phyloP scores from a whole-genome alignment of 148 eudicot genomes.

The Bassia scoparia region DNA sequence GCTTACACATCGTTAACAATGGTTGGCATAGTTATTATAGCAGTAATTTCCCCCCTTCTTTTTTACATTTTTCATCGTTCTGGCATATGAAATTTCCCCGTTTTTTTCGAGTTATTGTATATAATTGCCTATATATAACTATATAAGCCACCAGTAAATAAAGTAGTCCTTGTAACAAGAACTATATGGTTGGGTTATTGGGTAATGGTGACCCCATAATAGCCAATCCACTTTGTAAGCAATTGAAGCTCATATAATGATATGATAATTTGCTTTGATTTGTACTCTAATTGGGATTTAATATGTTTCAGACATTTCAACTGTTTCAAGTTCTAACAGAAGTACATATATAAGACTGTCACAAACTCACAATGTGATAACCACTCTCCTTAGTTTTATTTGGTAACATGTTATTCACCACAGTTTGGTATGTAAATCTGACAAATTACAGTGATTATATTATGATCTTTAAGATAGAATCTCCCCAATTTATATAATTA shows the following conservation, averaged over 20 bases:
- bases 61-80: not conserved
- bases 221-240: not conserved
- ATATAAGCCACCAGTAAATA: conserved; percentile 21
- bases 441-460: too few species aligned
- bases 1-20: conserved; percentile 8
- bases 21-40: conserved; percentile 13
- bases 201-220: conserved; percentile 32
- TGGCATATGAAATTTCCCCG: not conserved
- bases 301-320: not conserved
- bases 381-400: too few species aligned
- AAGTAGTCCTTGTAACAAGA: conserved; percentile 14
- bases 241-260: not conserved
- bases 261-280: not conserved
- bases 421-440: too few species aligned
- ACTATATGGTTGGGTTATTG: conserved; percentile 3
- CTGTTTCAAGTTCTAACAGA: not conserved
- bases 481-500: too few species aligned
- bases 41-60: not conserved
- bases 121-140: conserved; percentile 21
- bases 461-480: too few species aligned
- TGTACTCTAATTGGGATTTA: conserved; percentile 2
- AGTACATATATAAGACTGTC: not conserved
- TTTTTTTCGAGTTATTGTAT: conserved; percentile 15
- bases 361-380: too few species aligned
- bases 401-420: too few species aligned